phyloP scores from a whole-genome alignment of 345 rosid genomes.

The Bretschneidera sinensis region DNA sequence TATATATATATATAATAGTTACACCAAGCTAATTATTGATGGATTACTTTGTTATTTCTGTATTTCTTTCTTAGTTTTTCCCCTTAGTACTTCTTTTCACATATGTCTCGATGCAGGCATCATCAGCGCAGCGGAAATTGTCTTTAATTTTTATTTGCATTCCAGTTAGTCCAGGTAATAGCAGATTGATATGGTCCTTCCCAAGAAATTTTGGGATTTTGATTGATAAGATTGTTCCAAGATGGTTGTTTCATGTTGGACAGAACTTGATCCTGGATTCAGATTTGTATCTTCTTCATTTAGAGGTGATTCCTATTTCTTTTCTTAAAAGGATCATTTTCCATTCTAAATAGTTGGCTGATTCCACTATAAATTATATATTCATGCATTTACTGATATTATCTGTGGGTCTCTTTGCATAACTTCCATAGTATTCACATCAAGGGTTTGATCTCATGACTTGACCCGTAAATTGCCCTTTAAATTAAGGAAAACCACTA shows the following conservation, averaged over 20 bases:
- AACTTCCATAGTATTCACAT: background rate
- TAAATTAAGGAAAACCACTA: too few species aligned
- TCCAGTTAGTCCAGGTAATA: constrained; percentile 86
- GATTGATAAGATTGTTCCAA: constrained; percentile 69
- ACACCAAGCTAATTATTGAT: background rate
- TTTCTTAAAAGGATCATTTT: background rate
- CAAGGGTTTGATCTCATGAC: background rate
- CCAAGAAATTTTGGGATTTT: constrained; percentile 65
- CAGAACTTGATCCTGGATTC: constrained; percentile 83
- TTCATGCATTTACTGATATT: background rate
- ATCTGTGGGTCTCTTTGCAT: background rate
- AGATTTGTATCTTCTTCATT: constrained; percentile 79
- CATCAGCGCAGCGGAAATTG: constrained; percentile 22
- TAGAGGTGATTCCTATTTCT: constrained; percentile 46
- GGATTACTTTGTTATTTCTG: background rate
- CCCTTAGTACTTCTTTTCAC: background rate
- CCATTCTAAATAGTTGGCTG: background rate
- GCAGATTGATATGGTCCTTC: constrained; percentile 82
- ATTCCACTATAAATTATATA: too few species aligned
- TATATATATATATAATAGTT: background rate
- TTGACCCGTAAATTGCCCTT: background rate
- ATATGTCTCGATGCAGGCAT: constrained; percentile 21
- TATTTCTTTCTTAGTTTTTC: background rate
- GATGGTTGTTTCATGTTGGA: constrained; percentile 83
- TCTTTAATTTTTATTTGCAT: constrained; percentile 76